A percentile compares a stretch with the other conserved stretches of the same genome.
These are phyloP conservation scores for Xylariaceae sp. DNA, from an alignment of 2,329 filamentous ascomycete species.

Conservation along the genomic window DNA sequence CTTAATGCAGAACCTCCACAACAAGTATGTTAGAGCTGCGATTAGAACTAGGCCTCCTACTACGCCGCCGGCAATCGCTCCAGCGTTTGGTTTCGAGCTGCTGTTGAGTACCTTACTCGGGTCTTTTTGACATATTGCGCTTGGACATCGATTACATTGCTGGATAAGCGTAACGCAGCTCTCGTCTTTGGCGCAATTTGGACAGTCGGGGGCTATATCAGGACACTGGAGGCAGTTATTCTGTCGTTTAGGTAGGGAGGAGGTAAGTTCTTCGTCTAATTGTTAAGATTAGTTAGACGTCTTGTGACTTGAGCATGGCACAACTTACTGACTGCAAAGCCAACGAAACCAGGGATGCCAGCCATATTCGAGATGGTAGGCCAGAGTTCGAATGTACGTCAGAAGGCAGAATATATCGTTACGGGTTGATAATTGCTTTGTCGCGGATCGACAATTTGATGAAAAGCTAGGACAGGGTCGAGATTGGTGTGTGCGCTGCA, in stretches of 20 bases:
- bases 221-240: constrained; percentile 56
- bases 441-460: constrained; percentile 29
- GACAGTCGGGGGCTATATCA: constrained; percentile 51
- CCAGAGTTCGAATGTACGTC: neutral
- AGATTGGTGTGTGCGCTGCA: constrained; percentile 30
- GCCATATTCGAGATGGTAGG: constrained; percentile 33
- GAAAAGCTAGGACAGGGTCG: constrained; percentile 27
- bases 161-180: constrained; percentile 55
- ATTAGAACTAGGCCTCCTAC: constrained; percentile 82
- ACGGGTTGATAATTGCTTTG: constrained; percentile 5
- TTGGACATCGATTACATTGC: constrained; percentile 55
- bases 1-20: constrained; percentile 90
- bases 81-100: constrained; percentile 67
- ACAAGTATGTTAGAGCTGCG: constrained; percentile 75
- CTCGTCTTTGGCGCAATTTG: constrained; percentile 50
- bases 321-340: constrained; percentile 39
- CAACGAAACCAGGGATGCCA: constrained; percentile 39
- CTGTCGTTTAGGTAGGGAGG: constrained; percentile 49
- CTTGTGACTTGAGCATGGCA: neutral
- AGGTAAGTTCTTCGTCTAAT: constrained; percentile 35
- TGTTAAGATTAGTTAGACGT: constrained; percentile 24
- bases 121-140: constrained; percentile 53
- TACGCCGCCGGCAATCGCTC: constrained; percentile 90
- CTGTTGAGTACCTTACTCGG: constrained; percentile 27
- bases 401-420: neutral